phyloP scores from a whole-genome alignment of 116 monocot genomes.

The Zostera marina region DNA sequence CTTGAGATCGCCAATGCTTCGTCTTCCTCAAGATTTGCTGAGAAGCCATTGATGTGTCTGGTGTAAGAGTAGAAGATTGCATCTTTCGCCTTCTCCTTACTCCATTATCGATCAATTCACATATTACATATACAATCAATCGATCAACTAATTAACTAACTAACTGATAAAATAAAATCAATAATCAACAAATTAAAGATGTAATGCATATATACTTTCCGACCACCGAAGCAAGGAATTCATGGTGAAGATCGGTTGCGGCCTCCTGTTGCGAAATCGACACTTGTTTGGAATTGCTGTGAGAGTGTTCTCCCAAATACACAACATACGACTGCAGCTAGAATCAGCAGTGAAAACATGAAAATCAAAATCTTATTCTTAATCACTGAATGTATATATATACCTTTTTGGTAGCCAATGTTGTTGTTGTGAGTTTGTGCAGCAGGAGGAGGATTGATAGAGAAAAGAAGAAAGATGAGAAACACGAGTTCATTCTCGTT shows the following conservation, averaged over 20 bases:
- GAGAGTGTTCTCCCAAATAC: conserved; percentile 26
- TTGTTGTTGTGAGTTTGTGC: no score
- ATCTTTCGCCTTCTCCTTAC: conserved; percentile 42
- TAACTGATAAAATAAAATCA: neutral
- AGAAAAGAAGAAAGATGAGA: no score
- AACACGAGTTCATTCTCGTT: no score
- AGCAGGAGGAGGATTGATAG: no score
- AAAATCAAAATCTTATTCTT: no score
- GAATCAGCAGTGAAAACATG: no score
- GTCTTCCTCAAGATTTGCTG: conserved; percentile 47
- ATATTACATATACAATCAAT: neutral
- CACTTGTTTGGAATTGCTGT: neutral
- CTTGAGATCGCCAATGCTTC: conserved; percentile 31
- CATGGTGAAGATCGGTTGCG: conserved; percentile 12
- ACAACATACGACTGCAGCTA: conserved; percentile 28
- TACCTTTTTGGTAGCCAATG: no score
- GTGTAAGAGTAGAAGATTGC: conserved; percentile 62
- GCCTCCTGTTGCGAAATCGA: neutral
- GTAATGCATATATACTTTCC: conserved; percentile 19
- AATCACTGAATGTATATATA: no score
- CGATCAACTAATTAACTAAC: neutral
- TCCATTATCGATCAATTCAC: no score
- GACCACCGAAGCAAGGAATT: conserved; percentile 18
- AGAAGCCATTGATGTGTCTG: conserved; percentile 60
- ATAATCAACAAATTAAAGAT: no score